Conservation (phyloP, 148 eudicot species). For the Drosera capensis region DNA sequence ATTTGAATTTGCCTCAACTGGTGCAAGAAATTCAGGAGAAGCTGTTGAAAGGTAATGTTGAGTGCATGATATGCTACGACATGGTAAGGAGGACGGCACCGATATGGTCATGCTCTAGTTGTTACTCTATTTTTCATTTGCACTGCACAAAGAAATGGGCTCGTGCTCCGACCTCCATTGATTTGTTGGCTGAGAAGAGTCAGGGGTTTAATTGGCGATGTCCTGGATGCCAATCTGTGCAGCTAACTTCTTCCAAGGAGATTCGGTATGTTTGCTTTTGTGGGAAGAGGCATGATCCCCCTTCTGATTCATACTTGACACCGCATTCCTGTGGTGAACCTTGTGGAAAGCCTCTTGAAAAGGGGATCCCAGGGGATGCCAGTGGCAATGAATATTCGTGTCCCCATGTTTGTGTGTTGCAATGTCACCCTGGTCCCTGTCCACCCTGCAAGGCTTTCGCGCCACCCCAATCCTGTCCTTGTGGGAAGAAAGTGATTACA, state of each 20-base stretch:
- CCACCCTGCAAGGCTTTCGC: slow-evolving; percentile 97
- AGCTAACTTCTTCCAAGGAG: slow-evolving; percentile 58
- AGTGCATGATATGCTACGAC: slow-evolving; percentile 97
- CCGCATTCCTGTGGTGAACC: slow-evolving; percentile 95
- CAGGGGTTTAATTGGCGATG: slow-evolving; percentile 94
- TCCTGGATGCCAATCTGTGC: slow-evolving; percentile 90
- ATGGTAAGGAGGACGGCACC: slow-evolving; percentile 88
- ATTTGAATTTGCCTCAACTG: slow-evolving; percentile 48
- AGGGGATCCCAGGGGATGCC: slow-evolving; percentile 28
- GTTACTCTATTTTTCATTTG: slow-evolving; percentile 82
- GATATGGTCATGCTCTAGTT: slow-evolving; percentile 81
- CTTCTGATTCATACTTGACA: slow-evolving; percentile 76
- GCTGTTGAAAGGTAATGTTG: slow-evolving; percentile 59
- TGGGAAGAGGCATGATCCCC: slow-evolving; percentile 91
- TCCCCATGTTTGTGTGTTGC: slow-evolving; percentile 86
- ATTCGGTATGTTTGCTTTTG: slow-evolving; percentile 79
- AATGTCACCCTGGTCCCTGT: slow-evolving; percentile 95
- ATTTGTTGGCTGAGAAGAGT: slow-evolving; percentile 59
- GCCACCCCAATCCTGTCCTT: slow-evolving; percentile 68
- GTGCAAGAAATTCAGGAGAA: slow-evolving; percentile 95
- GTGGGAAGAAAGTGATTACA: slow-evolving; percentile 65
- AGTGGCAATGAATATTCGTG: slow-evolving; percentile 45
- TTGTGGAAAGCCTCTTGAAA: slow-evolving; percentile 84
- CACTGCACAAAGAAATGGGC: slow-evolving; percentile 93
- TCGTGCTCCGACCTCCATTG: slow-evolving; percentile 77